Evolutionary conservation across 129 eudicot species (phyloP), one percentile per base, ranked within the genome.

Genomic region (Scalesia atractyloides): DNA sequence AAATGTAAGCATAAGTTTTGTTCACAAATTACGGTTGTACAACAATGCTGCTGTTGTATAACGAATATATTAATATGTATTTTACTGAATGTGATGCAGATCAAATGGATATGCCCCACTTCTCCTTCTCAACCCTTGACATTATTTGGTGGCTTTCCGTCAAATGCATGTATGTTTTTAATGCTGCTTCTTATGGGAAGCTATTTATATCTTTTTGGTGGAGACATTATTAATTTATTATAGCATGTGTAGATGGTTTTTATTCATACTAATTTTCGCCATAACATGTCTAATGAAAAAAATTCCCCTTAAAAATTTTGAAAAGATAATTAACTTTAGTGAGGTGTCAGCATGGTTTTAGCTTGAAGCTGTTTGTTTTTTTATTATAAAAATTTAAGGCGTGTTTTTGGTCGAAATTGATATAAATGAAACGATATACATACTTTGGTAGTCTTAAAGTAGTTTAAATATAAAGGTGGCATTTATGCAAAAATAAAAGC

Each of bases 31-130:
- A 60, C 4, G 15, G 22, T 18, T 41, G 37, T 22, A 52, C 47
- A 34, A 26, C 8, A 18, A 56, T 76, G 39, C 74, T 46, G 3
- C 49, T 17, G 44, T 44, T 26, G 2, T 66, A 19, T 15, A 33
- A 51, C 18, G 41, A 19, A 36, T 37, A 37, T 75, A 60, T 48
- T n/a, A 73, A 73, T 59, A 5, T 53, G 73, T 75, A 50, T 72
- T n/a, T 43, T 75, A 37, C 56, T 39, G 53, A 63, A 44, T 78
- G 52, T 62, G 75, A 72, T 84, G 88, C 84, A 93, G 98, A 87
- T 93, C 54, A 93, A 93, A 74, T 93, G 98, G 98, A 93, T 89
- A 71, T 93, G 98, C 76, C 98, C 98, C 10, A 87, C 98, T 78
- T 96, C 98, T 82, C 98, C 97, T 53, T 53, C 92, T 68, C 95